Conservation (phyloP, 257 asterid genomes). For the Rehmannia glutinosa region DNA sequence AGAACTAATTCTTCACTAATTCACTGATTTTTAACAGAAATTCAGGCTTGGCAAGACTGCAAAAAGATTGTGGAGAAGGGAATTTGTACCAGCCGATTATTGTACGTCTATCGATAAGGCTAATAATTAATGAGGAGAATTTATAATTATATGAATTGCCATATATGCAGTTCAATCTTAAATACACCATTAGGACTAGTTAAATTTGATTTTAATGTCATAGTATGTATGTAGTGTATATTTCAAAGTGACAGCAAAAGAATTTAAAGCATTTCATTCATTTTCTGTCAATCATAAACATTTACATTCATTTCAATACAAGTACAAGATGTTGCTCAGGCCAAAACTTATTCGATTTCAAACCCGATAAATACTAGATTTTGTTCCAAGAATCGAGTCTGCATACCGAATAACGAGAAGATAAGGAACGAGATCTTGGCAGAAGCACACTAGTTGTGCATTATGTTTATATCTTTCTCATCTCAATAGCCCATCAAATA, state of each 20-base stretch:
- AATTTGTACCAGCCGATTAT: conserved; percentile 5
- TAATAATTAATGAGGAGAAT: not conserved
- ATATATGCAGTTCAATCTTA: not conserved
- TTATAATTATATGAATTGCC: not conserved
- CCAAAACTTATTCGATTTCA: too few species aligned
- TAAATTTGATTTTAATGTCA: not conserved
- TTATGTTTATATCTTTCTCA: too few species aligned
- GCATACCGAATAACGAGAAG: too few species aligned
- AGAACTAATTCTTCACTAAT: not conserved
- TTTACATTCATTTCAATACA: not conserved
- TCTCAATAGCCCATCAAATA: too few species aligned
- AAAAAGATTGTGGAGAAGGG: conserved; percentile 18
- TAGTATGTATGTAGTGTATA: not conserved
- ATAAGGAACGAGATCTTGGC: too few species aligned
- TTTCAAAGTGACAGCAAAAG: not conserved
- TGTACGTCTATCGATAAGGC: conserved; percentile 13
- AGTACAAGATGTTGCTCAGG: not conserved
- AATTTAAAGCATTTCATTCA: not conserved
- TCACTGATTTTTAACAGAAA: conserved; percentile 26
- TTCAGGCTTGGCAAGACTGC: conserved; percentile 44
- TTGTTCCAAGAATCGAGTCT: too few species aligned
- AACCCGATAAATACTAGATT: too few species aligned
- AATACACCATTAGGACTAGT: not conserved
- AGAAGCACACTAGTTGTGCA: too few species aligned
- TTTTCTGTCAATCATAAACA: not conserved